phyloP scores from a whole-genome alignment of 805 yeast species.

The Tetrapisispora fleetii region DNA sequence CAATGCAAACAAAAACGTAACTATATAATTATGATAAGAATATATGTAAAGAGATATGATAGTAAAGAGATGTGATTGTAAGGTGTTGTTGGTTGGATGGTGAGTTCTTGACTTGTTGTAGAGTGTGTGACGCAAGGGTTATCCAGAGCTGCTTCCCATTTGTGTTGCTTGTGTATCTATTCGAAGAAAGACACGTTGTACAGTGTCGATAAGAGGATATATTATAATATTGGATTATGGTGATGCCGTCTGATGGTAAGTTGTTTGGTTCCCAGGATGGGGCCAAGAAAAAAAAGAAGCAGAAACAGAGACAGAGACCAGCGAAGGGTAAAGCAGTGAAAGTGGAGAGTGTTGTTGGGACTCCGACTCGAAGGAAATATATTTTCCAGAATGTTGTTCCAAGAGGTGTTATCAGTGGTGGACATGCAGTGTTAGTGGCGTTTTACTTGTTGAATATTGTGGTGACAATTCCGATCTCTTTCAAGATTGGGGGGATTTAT shows the following conservation, averaged over 20 bases:
- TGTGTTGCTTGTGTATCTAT: no score
- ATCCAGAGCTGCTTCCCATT: no score
- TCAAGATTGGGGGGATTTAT: slow-evolving; percentile 83
- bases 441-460: slow-evolving; percentile 60
- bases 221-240: background rate
- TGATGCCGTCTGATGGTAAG: background rate
- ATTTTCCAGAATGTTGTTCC: background rate
- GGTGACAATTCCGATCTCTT: slow-evolving; percentile 82
- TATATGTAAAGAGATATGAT: no score
- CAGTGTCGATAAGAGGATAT: background rate
- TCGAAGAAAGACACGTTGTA: no score
- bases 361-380: background rate
- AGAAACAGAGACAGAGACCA: background rate
- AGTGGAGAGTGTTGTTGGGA: no score
- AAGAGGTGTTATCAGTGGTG: slow-evolving; percentile 13
- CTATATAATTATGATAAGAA: no score
- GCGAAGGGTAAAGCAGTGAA: background rate
- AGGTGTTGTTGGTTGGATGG: no score
- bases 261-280: background rate
- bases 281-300: background rate
- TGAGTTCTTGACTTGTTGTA: no score
- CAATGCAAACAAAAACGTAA: no score
- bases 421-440: slow-evolving; percentile 36
- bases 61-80: no score
- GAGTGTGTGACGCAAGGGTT: no score